phyloP scores from a whole-genome alignment of 169 alveolate genomes.

The Neospora caninum region DNA sequence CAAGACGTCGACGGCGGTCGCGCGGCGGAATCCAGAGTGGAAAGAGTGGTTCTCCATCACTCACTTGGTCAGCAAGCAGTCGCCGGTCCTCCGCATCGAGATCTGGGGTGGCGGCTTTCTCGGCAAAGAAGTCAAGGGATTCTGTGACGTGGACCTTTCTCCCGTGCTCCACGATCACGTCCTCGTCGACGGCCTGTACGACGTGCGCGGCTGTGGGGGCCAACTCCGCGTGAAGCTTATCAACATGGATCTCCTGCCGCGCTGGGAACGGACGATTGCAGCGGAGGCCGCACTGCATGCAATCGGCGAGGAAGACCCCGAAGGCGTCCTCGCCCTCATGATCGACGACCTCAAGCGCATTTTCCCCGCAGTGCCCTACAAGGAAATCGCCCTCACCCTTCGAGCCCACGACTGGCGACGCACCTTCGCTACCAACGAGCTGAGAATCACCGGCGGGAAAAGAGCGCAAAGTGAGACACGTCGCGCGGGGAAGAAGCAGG shows the following conservation, averaged over 20 bases:
- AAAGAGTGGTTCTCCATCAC: slow-evolving; percentile 26
- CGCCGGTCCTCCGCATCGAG: slow-evolving; percentile 26
- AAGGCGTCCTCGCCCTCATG: slow-evolving; percentile 34
- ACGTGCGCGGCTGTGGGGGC: slow-evolving; percentile 15
- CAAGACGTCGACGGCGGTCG: slow-evolving; percentile 27
- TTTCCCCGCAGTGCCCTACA: slow-evolving; percentile 24
- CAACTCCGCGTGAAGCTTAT: slow-evolving; percentile 26
- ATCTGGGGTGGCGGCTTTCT: slow-evolving; percentile 38
- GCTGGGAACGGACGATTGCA: slow-evolving; percentile 31
- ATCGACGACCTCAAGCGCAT: slow-evolving; percentile 24
- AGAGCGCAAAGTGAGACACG: neutral
- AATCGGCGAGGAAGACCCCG: slow-evolving; percentile 29
- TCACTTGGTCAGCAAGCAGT: neutral
- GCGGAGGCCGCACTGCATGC: slow-evolving; percentile 32
- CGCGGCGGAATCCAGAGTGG: slow-evolving; percentile 38
- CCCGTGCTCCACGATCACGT: slow-evolving; percentile 1
- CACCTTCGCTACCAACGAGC: neutral
- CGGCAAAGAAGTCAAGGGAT: slow-evolving; percentile 40
- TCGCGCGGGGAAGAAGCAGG: neutral
- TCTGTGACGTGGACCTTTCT: slow-evolving; percentile 27
- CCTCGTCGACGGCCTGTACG: slow-evolving; percentile 29
- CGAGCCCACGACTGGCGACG: slow-evolving; percentile 18
- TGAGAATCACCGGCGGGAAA: neutral
- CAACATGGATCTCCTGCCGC: slow-evolving; percentile 37
- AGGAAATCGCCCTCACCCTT: neutral